Evolutionary conservation across 306 rosid genomes (phyloP).

Genomic region (Acacia confusa): DNA sequence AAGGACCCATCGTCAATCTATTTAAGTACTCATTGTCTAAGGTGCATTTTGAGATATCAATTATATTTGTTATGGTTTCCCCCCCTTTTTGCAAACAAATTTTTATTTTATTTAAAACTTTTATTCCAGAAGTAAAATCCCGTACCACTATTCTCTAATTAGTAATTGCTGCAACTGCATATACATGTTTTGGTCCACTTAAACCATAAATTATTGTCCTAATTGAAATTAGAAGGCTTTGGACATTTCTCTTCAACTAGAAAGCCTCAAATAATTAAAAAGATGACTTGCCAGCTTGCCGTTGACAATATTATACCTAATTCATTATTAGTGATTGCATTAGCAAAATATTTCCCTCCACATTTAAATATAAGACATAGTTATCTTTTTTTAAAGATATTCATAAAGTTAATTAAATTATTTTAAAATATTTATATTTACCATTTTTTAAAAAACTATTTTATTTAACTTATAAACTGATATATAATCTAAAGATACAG

Average conservation of each 20-base stretch:
- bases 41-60: neutral
- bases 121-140: neutral
- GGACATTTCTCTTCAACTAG: neutral
- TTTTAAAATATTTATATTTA: no score
- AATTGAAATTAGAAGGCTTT: neutral
- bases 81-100: neutral
- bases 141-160: neutral
- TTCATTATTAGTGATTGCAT: neutral
- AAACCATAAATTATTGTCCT: neutral
- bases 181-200: neutral
- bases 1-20: no score
- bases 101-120: neutral
- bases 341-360: no score
- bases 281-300: neutral
- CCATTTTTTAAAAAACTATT: fast-evolving
- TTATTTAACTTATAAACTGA: no score
- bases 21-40: no score
- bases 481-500: no score
- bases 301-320: neutral
- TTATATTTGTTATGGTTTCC: neutral
- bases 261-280: neutral
- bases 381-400: no score
- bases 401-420: no score
- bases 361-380: no score
- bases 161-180: neutral